Evolutionary conservation across 192 early-diverging fungal genomes (phyloP).

Genomic region (Coemansia sp.): DNA sequence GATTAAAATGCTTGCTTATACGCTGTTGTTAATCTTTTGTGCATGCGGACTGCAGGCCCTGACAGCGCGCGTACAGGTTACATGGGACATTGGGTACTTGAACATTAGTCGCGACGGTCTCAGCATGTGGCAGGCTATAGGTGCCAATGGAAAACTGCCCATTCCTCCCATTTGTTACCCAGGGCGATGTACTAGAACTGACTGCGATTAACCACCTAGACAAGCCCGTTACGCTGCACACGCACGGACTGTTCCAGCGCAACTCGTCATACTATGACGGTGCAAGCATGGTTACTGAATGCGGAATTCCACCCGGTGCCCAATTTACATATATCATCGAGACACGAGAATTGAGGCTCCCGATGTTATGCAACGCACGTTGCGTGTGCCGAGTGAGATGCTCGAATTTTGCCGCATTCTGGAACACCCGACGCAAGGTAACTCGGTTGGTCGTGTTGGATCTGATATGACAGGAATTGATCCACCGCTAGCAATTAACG

Average conservation of each 20-base stretch:
- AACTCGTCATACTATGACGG: constrained; percentile 70
- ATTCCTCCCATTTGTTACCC: constrained; percentile 38
- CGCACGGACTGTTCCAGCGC: constrained; percentile 78
- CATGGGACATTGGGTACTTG: constrained; percentile 69
- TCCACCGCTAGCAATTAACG: no score
- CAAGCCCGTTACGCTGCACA: constrained; percentile 64
- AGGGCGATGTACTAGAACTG: constrained; percentile 29
- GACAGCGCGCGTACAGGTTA: constrained; percentile 22
- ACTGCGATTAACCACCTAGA: constrained; percentile 58
- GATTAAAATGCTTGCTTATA: neutral
- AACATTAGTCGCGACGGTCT: constrained; percentile 67
- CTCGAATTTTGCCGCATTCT: constrained; percentile 59
- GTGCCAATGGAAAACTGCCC: constrained; percentile 63
- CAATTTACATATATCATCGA: constrained; percentile 66
- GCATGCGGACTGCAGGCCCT: neutral
- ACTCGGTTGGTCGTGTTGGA: constrained; percentile 60
- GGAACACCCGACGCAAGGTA: constrained; percentile 61
- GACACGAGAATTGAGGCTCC: constrained; percentile 66
- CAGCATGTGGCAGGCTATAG: no score
- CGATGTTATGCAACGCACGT: constrained; percentile 53
- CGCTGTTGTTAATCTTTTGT: neutral
- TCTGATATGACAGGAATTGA: no score
- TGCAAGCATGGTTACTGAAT: constrained; percentile 65
- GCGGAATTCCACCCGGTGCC: constrained; percentile 68
- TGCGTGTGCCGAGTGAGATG: constrained; percentile 55